A percentile compares a stretch with the other conserved stretches of the same genome.
Conservation (phyloP, 1,284 basidiomycete species). For the Tilletia horrida region DNA sequence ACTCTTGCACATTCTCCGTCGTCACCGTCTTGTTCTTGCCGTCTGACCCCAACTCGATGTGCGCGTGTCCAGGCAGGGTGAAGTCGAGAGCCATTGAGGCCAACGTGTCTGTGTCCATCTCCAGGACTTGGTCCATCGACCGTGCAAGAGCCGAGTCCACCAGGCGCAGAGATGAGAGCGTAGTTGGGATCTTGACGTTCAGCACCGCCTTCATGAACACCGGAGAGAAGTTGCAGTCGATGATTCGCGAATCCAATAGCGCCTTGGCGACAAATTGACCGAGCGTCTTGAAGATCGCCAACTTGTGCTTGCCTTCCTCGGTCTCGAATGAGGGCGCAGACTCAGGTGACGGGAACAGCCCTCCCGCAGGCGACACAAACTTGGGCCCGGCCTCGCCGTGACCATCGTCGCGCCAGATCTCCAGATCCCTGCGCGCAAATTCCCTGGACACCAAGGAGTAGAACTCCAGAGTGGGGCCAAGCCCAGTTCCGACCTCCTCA, state of each 20-base stretch:
- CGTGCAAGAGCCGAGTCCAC: conserved; percentile 80
- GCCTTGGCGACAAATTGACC: conserved; percentile 98
- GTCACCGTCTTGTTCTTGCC: conserved; percentile 77
- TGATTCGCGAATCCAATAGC: conserved; percentile 92
- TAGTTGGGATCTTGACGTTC: conserved; percentile 76
- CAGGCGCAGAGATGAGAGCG: conserved; percentile 68
- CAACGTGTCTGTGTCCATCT: conserved; percentile 63
- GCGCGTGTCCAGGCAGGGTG: conserved; percentile 83
- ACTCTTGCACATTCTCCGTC: conserved; percentile 80
- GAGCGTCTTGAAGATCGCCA: conserved; percentile 80
- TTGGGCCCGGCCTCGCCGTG: conserved; percentile 47
- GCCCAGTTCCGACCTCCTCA: conserved; percentile 95
- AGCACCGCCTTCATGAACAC: conserved; percentile 84
- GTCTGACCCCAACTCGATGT: conserved; percentile 81
- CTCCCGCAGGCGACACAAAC: conserved; percentile 63
- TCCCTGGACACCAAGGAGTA: conserved; percentile 90
- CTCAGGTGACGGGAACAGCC: conserved; percentile 84
- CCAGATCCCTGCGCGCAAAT: conserved; percentile 79
- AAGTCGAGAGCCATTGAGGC: conserved; percentile 90
- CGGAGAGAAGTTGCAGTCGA: conserved; percentile 90
- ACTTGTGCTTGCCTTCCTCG: conserved; percentile 48
- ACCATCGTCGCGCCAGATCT: conserved; percentile 86
- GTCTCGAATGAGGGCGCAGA: conserved; percentile 60
- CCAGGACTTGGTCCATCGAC: conserved; percentile 73
- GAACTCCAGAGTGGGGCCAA: conserved; percentile 97